phyloP scores from a whole-genome alignment of 345 rosid genomes.

The Melaleuca quinquenervia region DNA sequence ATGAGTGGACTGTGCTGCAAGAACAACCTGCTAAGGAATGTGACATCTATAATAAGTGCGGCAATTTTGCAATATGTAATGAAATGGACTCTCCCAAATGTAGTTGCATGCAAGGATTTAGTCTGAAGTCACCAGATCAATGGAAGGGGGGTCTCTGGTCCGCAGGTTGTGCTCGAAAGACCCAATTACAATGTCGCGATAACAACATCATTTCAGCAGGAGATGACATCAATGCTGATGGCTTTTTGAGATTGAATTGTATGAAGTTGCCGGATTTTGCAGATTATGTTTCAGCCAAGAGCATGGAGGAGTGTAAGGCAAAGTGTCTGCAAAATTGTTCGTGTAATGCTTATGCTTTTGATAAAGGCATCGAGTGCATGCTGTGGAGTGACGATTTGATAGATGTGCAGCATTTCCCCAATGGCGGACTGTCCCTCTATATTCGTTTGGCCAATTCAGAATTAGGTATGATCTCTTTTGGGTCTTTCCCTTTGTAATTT shows the following conservation, averaged over 20 bases:
- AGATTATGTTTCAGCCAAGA: not conserved
- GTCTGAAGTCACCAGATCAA: slow-evolving; percentile 10
- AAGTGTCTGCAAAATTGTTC: slow-evolving; percentile 41
- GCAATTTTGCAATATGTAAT: slow-evolving; percentile 52
- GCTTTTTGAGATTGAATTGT: slow-evolving; percentile 10
- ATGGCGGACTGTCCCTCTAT: slow-evolving; percentile 21
- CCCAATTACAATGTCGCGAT: slow-evolving; percentile 17
- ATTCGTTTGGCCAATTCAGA: slow-evolving; percentile 60
- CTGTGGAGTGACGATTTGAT: slow-evolving; percentile 45
- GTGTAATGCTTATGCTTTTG: slow-evolving; percentile 44
- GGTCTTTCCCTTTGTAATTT: not conserved
- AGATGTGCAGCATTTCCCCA: slow-evolving; percentile 37
- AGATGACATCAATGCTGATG: slow-evolving; percentile 9
- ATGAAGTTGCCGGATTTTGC: slow-evolving; percentile 37
- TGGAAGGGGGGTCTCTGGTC: slow-evolving; percentile 24
- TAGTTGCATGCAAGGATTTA: slow-evolving; percentile 50
- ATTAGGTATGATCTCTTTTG: slow-evolving; percentile 21
- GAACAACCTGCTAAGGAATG: slow-evolving; percentile 44
- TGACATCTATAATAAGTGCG: slow-evolving; percentile 68
- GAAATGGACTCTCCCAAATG: slow-evolving; percentile 15
- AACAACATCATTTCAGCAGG: not conserved
- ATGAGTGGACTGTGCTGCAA: slow-evolving; percentile 40
- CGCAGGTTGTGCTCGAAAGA: slow-evolving; percentile 26
- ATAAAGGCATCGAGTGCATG: slow-evolving; percentile 48
- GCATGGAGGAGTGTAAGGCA: slow-evolving; percentile 1